Conservation (phyloP, 2,329 filamentous ascomycete species). For the Blumeria hordei region DNA sequence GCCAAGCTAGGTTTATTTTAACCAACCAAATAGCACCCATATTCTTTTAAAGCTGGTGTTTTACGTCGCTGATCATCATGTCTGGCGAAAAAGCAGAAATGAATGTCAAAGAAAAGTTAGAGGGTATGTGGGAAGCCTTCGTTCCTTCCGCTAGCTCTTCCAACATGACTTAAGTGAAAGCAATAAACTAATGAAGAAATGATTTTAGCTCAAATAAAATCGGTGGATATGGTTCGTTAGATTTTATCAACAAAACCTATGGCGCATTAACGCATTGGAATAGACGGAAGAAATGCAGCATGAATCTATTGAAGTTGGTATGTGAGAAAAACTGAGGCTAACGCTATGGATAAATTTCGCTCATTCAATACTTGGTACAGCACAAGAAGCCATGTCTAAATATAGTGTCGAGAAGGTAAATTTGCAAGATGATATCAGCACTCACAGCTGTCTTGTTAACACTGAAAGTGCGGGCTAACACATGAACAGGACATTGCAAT, state of each 20-base stretch:
- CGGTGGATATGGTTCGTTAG: constrained; percentile 14
- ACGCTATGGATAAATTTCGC: constrained; percentile 28
- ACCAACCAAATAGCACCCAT: too few species aligned
- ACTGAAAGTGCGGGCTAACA: constrained; percentile 4
- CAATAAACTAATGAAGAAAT: constrained; percentile 4
- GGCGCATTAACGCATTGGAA: constrained; percentile 2
- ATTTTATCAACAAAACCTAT: not conserved
- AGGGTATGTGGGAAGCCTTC: constrained; percentile 10
- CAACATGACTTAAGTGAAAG: not conserved
- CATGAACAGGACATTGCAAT: constrained; percentile 66
- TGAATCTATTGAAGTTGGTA: constrained; percentile 89
- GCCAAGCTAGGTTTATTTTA: constrained; percentile 4
- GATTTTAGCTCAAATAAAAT: constrained; percentile 71
- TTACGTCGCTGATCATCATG: constrained; percentile 5
- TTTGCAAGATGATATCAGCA: not conserved
- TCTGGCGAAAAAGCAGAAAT: constrained; percentile 9
- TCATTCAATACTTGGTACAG: constrained; percentile 17
- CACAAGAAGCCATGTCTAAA: constrained; percentile 47
- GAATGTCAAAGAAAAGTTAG: constrained; percentile 11
- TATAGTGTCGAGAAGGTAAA: constrained; percentile 46
- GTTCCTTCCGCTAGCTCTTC: constrained; percentile 1
- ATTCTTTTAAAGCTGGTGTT: not conserved
- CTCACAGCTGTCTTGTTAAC: too few species aligned
- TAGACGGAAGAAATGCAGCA: constrained; percentile 95
- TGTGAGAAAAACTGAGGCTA: constrained; percentile 16